Percentiles rank a stretch among this genome's conserved stretches.
Evolutionary conservation across 2,329 filamentous ascomycete species (phyloP).

Genomic region (Penicillium sp.): DNA sequence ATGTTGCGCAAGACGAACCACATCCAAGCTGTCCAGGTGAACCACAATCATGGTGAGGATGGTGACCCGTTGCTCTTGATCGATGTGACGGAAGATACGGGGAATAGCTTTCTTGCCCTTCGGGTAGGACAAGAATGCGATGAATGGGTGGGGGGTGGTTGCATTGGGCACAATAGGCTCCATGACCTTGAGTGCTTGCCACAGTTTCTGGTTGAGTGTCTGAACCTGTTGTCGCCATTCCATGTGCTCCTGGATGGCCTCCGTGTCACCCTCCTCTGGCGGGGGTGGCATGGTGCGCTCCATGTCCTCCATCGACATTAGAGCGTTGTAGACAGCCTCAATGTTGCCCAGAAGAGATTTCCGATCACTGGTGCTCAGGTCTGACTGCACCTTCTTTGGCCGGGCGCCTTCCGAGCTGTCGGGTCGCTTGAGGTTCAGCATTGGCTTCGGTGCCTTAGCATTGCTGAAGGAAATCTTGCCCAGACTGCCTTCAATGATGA

Average conservation of each 20-base stretch:
- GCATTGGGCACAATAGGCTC: conserved; percentile 79
- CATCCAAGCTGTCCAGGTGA: conserved; percentile 87
- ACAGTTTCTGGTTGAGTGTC: conserved; percentile 75
- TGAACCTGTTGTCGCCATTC: conserved; percentile 75
- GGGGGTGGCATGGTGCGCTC: conserved; percentile 75
- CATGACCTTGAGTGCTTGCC: conserved; percentile 86
- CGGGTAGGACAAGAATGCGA: conserved; percentile 87
- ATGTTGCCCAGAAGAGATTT: conserved; percentile 84
- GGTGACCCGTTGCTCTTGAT: conserved; percentile 85
- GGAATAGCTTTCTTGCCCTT: conserved; percentile 97
- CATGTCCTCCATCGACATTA: conserved; percentile 95
- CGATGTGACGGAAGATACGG: conserved; percentile 90
- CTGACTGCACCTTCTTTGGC: conserved; percentile 48
- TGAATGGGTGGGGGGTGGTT: conserved; percentile 79
- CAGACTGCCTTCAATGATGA: conserved; percentile 92
- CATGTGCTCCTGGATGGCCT: conserved; percentile 70
- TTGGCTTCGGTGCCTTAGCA: conserved; percentile 90
- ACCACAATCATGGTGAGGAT: conserved; percentile 95
- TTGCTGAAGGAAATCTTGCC: conserved; percentile 99
- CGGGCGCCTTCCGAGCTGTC: conserved; percentile 65
- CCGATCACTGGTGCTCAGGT: conserved; percentile 67
- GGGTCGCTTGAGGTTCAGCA: conserved; percentile 90
- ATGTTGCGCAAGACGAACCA: conserved; percentile 78
- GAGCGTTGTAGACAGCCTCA: conserved; percentile 79
- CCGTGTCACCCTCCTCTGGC: conserved; percentile 65